Evolutionary conservation across 257 asterid species (phyloP).

Genomic region (Capsicum baccatum): DNA sequence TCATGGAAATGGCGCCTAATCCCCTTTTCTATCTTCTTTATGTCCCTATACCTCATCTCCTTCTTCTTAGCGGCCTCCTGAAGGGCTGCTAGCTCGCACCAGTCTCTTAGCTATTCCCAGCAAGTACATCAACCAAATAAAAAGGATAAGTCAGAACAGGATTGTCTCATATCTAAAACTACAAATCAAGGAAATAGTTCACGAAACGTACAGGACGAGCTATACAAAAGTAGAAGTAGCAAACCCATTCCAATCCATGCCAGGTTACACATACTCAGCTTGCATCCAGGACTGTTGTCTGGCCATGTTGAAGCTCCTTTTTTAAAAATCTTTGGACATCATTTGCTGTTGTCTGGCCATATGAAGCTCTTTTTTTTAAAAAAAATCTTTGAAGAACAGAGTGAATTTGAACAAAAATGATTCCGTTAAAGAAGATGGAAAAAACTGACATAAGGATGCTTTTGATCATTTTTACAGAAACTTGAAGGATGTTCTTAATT

Average conservation of each 20-base stretch:
- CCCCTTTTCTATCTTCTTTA: constrained; percentile 83
- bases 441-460: too few species aligned
- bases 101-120: constrained; percentile 96
- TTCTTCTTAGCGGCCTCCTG: constrained; percentile 90
- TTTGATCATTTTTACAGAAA: too few species aligned
- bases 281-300: not conserved
- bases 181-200: not conserved
- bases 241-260: constrained; percentile 10
- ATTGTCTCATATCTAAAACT: not conserved
- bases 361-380: too few species aligned
- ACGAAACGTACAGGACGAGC: not conserved
- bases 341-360: too few species aligned
- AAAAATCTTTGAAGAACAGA: too few species aligned
- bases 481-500: too few species aligned
- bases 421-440: too few species aligned
- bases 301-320: too few species aligned
- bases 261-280: constrained; percentile 10
- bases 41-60: constrained; percentile 80
- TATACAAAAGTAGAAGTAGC: not conserved
- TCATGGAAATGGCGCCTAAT: constrained; percentile 90
- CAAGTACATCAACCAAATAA: constrained; percentile 22
- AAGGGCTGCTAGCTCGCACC: constrained; percentile 72
- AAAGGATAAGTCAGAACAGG: not conserved
- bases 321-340: too few species aligned
- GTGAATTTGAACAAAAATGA: too few species aligned